Conservation (phyloP, 768 basidiomycete genomes). For the Filobasidium wieringae region DNA sequence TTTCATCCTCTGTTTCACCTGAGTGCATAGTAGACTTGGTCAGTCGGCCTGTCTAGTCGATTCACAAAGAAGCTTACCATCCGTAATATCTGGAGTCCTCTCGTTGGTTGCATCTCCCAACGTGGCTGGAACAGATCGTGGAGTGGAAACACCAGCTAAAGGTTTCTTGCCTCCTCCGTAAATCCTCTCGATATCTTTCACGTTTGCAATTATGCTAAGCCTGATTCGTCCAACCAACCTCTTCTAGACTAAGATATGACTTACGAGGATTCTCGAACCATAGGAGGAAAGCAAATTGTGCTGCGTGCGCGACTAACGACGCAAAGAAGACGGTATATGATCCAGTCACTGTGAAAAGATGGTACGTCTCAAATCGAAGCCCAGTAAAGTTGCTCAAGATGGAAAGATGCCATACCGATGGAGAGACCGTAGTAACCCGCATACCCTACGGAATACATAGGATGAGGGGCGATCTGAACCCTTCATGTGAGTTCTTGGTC, state of each 20-base stretch:
- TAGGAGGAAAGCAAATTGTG: constrained; percentile 90
- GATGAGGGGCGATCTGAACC: constrained; percentile 39
- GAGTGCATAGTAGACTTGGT: background rate
- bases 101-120: background rate
- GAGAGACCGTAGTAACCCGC: constrained; percentile 94
- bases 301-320: constrained; percentile 84
- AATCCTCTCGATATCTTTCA: constrained; percentile 73
- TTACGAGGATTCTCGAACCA: constrained; percentile 95
- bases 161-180: constrained; percentile 79
- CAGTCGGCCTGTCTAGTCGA: background rate
- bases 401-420: constrained; percentile 42
- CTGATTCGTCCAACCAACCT: no score
- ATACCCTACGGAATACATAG: constrained; percentile 70
- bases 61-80: constrained; percentile 30
- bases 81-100: constrained; percentile 32
- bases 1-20: constrained; percentile 35
- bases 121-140: background rate
- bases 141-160: constrained; percentile 46
- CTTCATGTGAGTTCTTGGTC: background rate
- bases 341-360: constrained; percentile 26
- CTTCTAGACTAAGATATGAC: no score
- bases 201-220: background rate
- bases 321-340: constrained; percentile 62
- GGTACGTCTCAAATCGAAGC: background rate
- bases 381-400: background rate